These are phyloP conservation scores for Paraphoma chrysanthemicola DNA, from an alignment of 2,329 filamentous ascomycete genomes.

Conservation along the genomic window DNA sequence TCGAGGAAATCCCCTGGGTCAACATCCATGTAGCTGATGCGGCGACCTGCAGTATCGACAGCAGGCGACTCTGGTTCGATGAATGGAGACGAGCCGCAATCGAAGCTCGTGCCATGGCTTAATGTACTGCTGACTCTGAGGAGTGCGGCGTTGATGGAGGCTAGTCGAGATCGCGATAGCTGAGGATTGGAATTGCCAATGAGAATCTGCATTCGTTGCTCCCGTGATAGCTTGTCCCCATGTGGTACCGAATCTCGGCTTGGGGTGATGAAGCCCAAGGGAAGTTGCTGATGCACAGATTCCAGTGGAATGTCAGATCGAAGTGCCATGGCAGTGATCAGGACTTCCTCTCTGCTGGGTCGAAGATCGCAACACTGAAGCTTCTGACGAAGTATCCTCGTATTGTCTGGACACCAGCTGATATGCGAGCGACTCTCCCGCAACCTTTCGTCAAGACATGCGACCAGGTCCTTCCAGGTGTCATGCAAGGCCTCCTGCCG, in stretches of 20 bases:
- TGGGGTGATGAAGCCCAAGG: conserved; percentile 42
- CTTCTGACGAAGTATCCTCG: conserved; percentile 44
- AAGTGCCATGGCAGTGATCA: conserved; percentile 45
- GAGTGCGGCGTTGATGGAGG: conserved; percentile 41
- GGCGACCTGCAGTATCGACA: conserved; percentile 32
- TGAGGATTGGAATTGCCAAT: conserved; percentile 40
- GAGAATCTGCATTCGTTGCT: conserved; percentile 46
- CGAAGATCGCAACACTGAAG: conserved; percentile 47
- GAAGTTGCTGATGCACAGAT: conserved; percentile 35
- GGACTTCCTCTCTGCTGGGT: conserved; percentile 45
- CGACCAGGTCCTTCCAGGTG: conserved; percentile 47
- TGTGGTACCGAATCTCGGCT: conserved; percentile 45
- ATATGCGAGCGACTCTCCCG: conserved; percentile 46
- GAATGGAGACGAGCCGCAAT: conserved; percentile 34
- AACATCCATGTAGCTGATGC: conserved; percentile 49
- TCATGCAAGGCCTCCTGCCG: conserved; percentile 46
- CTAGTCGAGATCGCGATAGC: conserved; percentile 34
- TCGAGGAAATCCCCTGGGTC: conserved; percentile 40
- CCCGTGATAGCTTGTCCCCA: conserved; percentile 37
- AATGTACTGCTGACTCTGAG: conserved; percentile 29
- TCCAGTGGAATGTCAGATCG: conserved; percentile 43
- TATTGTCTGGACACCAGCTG: conserved; percentile 47
- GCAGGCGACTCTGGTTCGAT: conserved; percentile 31
- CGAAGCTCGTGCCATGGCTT: conserved; percentile 25
- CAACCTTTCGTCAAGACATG: conserved; percentile 39